phyloP scores from a whole-genome alignment of 306 rosid species.

The Prunus fruticosa region DNA sequence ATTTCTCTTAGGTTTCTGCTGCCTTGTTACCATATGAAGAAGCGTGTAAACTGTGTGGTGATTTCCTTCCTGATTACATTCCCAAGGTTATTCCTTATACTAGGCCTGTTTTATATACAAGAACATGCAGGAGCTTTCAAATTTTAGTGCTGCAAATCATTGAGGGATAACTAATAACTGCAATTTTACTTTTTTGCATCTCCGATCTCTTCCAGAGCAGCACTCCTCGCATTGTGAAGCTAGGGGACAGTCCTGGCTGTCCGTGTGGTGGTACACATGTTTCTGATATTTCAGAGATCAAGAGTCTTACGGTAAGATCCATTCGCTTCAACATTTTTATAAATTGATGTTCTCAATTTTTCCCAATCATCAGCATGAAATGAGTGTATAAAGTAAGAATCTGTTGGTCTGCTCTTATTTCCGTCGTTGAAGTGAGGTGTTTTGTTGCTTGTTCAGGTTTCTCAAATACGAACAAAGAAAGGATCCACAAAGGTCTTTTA shows the following conservation, averaged over 20 bases:
- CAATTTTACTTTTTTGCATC: constrained; percentile 7
- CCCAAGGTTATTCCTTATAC: constrained; percentile 47
- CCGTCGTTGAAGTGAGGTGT: not conserved
- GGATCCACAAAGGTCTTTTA: constrained; percentile 66
- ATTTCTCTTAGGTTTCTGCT: constrained; percentile 41
- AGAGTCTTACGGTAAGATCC: constrained; percentile 41
- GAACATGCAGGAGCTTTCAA: not conserved
- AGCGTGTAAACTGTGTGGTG: constrained; percentile 63
- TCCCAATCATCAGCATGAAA: not conserved
- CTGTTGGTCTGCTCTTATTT: not conserved
- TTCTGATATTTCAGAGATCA: constrained; percentile 60
- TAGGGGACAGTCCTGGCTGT: constrained; percentile 59
- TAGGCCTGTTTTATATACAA: not conserved
- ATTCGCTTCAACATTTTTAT: constrained; percentile 6
- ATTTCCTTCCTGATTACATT: constrained; percentile 71
- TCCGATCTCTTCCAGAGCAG: constrained; percentile 45
- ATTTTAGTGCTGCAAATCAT: not conserved
- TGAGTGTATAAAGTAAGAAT: not conserved
- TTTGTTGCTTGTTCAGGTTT: constrained; percentile 44
- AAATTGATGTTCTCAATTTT: not conserved
- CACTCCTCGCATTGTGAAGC: constrained; percentile 64
- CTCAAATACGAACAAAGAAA: constrained; percentile 65
- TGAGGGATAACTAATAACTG: not conserved
- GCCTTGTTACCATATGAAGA: constrained; percentile 55
- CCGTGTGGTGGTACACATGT: constrained; percentile 88